Evolutionary conservation across 306 rosid genomes (phyloP).

Genomic region (Dryas alaskensis): DNA sequence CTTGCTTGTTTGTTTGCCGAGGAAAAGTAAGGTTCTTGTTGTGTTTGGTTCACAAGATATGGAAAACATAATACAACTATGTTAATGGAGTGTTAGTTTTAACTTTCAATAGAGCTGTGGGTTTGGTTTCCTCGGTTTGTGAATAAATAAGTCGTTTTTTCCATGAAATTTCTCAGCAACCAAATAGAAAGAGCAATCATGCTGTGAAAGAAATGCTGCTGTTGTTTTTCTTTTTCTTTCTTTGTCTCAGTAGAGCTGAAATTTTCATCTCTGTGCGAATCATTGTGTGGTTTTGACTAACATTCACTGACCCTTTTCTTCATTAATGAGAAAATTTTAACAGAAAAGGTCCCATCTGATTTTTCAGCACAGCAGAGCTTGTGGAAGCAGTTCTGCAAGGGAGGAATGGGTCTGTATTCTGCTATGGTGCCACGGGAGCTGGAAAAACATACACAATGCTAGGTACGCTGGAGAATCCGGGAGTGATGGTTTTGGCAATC

Average conservation of each 20-base stretch:
- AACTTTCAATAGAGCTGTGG: too few relatives aligned
- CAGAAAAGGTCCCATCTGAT: conserved; percentile 8
- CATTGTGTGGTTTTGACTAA: too few relatives aligned
- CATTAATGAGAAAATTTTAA: not conserved
- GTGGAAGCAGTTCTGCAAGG: conserved; percentile 95
- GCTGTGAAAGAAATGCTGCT: not conserved
- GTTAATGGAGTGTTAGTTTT: not conserved
- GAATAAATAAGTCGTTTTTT: too few relatives aligned
- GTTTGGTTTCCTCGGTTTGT: too few relatives aligned
- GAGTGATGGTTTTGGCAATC: conserved; percentile 97
- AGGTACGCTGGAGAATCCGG: conserved; percentile 85
- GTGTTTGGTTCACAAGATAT: not conserved
- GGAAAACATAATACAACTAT: not conserved
- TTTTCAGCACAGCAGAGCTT: conserved; percentile 76
- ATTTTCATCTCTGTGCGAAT: not conserved
- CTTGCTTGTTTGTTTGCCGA: not conserved
- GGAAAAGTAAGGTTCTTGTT: not conserved
- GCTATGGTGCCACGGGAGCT: conserved; percentile 98
- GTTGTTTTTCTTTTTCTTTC: too few relatives aligned
- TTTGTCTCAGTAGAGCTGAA: not conserved
- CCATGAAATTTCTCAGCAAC: not conserved
- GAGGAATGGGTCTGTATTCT: conserved; percentile 92
- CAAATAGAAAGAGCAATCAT: not conserved
- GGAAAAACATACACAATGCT: conserved; percentile 98
- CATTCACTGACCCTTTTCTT: not conserved